These are phyloP conservation scores for Tirmania nivea DNA, from an alignment of 495 filamentous ascomycete genomes.

Conservation along the genomic window DNA sequence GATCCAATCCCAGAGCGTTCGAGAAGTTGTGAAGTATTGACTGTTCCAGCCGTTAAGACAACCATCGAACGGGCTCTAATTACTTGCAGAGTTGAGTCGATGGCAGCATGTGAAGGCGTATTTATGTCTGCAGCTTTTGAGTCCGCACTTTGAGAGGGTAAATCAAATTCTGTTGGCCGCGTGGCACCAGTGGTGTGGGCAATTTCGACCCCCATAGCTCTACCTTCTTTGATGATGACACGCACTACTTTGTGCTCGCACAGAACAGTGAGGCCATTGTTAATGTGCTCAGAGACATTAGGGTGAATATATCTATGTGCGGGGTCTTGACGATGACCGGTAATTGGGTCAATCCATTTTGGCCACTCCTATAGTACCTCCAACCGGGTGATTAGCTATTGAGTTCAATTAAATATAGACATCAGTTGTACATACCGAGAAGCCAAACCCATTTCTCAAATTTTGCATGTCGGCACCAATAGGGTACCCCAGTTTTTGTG, in stretches of 20 bases:
- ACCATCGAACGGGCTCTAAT: slow-evolving; percentile 33
- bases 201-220: slow-evolving; percentile 26
- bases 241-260: slow-evolving; percentile 29
- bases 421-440: slow-evolving; percentile 9
- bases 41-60: slow-evolving; percentile 36
- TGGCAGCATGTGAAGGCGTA: neutral
- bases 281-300: slow-evolving; percentile 18
- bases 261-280: slow-evolving; percentile 28
- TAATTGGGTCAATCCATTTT: slow-evolving; percentile 19
- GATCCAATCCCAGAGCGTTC: slow-evolving; percentile 41
- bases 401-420: no score
- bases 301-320: slow-evolving; percentile 22
- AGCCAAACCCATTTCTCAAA: slow-evolving; percentile 22
- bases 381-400: no score
- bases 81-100: neutral
- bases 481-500: slow-evolving; percentile 23
- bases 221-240: slow-evolving; percentile 29
- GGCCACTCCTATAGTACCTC: slow-evolving; percentile 8
- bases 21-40: slow-evolving; percentile 33
- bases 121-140: no score
- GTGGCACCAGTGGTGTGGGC: slow-evolving; percentile 3
- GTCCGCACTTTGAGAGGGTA: no score
- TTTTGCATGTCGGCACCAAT: slow-evolving; percentile 26
- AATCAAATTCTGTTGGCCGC: neutral
- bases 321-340: slow-evolving; percentile 21